Percentiles rank a stretch among this genome's conserved stretches.
phyloP scores from a whole-genome alignment of 2,329 filamentous ascomycete species.

The Xylariaceae sp. region DNA sequence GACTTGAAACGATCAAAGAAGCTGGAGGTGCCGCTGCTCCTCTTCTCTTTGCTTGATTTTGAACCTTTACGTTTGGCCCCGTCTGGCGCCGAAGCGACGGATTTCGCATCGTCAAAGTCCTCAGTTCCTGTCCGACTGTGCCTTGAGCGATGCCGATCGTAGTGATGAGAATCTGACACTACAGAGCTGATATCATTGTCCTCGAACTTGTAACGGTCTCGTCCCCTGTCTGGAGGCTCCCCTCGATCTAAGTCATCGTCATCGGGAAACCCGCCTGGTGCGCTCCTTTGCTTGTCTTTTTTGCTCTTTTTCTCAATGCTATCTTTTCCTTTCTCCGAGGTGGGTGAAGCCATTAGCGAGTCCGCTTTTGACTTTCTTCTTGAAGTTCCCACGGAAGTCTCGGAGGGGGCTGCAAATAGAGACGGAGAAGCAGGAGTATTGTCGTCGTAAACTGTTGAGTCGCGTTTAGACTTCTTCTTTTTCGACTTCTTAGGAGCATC shows the following conservation, averaged over 20 bases:
- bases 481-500: slow-evolving; percentile 33
- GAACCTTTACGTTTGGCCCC: slow-evolving; percentile 27
- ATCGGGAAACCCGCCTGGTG: slow-evolving; percentile 31
- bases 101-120: slow-evolving; percentile 46
- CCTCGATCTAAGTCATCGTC: slow-evolving; percentile 34
- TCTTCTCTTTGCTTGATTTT: slow-evolving; percentile 32
- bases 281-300: slow-evolving; percentile 37
- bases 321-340: slow-evolving; percentile 17
- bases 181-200: slow-evolving; percentile 48
- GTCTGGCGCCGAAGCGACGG: slow-evolving; percentile 40
- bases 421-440: slow-evolving; percentile 26
- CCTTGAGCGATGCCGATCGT: slow-evolving; percentile 31
- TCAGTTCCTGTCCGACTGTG: slow-evolving; percentile 37
- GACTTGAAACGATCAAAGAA: slow-evolving; percentile 49
- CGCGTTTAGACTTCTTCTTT: slow-evolving; percentile 35
- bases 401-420: slow-evolving; percentile 34
- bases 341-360: slow-evolving; percentile 15
- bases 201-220: slow-evolving; percentile 35
- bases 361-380: slow-evolving; percentile 31
- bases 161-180: slow-evolving; percentile 41
- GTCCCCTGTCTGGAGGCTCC: slow-evolving; percentile 38
- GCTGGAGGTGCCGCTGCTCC: slow-evolving; percentile 39
- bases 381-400: slow-evolving; percentile 34
- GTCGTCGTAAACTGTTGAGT: slow-evolving; percentile 23
- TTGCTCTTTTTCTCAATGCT: slow-evolving; percentile 31